Evolutionary conservation across 2,329 filamentous ascomycete genomes (phyloP).

Genomic region (Epichloe typhina): DNA sequence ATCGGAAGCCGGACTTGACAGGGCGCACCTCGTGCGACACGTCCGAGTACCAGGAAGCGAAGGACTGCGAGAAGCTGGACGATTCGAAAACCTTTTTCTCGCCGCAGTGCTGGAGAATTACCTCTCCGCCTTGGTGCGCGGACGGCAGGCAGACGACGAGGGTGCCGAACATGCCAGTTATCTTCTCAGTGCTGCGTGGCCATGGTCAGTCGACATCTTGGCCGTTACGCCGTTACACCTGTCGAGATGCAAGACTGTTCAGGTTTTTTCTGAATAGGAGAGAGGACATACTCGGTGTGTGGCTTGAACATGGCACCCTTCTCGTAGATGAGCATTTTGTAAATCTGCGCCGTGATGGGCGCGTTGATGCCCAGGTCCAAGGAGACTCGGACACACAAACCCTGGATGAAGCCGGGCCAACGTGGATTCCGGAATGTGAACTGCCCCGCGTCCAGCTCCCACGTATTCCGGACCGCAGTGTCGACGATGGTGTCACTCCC

Average conservation of each 20-base stretch:
- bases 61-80: slow-evolving; percentile 10
- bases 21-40: slow-evolving; percentile 37
- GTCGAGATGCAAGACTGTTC: too few relatives aligned
- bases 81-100: slow-evolving; percentile 20
- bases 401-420: slow-evolving; percentile 17
- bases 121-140: slow-evolving; percentile 31
- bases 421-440: slow-evolving; percentile 23
- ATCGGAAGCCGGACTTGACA: slow-evolving; percentile 32
- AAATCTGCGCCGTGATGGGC: slow-evolving; percentile 21
- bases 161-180: slow-evolving; percentile 35
- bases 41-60: slow-evolving; percentile 33
- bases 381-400: slow-evolving; percentile 13
- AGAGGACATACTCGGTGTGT: slow-evolving; percentile 24
- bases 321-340: slow-evolving; percentile 37
- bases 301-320: slow-evolving; percentile 35
- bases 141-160: slow-evolving; percentile 36
- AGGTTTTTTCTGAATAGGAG: not conserved
- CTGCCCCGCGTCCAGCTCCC: slow-evolving; percentile 26
- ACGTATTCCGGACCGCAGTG: slow-evolving; percentile 26
- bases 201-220: not conserved
- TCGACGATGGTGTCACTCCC: slow-evolving; percentile 27
- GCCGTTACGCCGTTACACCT: not conserved
- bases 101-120: slow-evolving; percentile 26
- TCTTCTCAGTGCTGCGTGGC: slow-evolving; percentile 27
- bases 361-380: slow-evolving; percentile 19